These are phyloP conservation scores for Mycena epipterygia DNA, from an alignment of 768 basidiomycete species.

Conservation along the genomic window DNA sequence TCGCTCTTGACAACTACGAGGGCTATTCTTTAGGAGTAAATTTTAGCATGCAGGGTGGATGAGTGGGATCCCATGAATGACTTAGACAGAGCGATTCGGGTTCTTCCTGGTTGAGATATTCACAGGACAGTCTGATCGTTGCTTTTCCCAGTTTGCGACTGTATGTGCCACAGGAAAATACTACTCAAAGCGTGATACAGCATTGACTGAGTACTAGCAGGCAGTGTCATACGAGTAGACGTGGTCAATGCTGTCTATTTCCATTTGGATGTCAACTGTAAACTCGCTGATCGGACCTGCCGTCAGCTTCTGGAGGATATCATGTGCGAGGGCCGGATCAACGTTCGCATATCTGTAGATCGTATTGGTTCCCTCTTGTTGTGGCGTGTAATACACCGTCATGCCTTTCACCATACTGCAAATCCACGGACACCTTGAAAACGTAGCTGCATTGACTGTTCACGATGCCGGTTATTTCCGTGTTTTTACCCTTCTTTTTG, in stretches of 20 bases:
- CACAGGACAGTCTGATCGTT: no score
- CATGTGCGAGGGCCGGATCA: slow-evolving; percentile 22
- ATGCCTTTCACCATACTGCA: slow-evolving; percentile 33
- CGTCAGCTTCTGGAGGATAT: slow-evolving; percentile 17
- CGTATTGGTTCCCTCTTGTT: not conserved
- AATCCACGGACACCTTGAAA: slow-evolving; percentile 30
- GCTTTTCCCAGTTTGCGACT: no score
- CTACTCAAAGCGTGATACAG: slow-evolving; percentile 16
- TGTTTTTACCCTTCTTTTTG: slow-evolving; percentile 45
- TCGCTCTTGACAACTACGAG: no score
- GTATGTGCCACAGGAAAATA: not conserved
- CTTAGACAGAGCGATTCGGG: no score
- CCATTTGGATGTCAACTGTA: not conserved
- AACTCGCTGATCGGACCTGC: not conserved
- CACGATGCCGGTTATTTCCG: slow-evolving; percentile 42
- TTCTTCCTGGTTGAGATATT: no score
- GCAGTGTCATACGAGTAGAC: slow-evolving; percentile 28
- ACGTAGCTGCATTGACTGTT: slow-evolving; percentile 44
- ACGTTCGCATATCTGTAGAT: slow-evolving; percentile 27
- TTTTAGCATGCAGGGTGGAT: no score
- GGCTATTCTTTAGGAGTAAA: no score
- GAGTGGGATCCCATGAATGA: no score
- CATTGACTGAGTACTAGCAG: slow-evolving; percentile 32
- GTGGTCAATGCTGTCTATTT: not conserved
- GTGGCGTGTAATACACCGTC: not conserved